Conservation (phyloP, 2,329 filamentous ascomycete genomes). For the Apiospora saccharicola region DNA sequence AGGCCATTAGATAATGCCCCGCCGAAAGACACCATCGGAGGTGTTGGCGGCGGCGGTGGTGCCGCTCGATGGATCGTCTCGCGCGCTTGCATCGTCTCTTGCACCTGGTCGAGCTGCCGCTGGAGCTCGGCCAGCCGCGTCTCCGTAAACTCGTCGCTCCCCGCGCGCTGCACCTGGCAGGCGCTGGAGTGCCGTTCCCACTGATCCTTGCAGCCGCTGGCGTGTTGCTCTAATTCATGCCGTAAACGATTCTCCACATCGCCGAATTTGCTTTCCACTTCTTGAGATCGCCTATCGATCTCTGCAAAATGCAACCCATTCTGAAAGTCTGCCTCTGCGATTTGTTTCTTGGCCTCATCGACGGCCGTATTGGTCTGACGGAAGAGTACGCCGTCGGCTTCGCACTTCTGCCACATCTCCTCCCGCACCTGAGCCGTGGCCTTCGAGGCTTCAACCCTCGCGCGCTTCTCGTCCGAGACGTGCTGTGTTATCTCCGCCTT, state of each 20-base stretch:
- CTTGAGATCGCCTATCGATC: background rate
- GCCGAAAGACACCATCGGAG: background rate
- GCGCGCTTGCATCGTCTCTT: background rate
- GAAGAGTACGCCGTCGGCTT: background rate
- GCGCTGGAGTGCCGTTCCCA: background rate
- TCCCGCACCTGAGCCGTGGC: background rate
- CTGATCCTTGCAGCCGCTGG: background rate
- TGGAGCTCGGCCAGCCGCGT: conserved; percentile 1
- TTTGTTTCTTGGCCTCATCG: background rate
- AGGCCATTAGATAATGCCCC: background rate
- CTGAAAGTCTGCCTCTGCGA: background rate
- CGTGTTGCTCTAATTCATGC: background rate
- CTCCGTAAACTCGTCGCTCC: background rate
- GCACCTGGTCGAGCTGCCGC: background rate
- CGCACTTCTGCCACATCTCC: background rate
- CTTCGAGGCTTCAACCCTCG: background rate
- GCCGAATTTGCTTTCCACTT: background rate
- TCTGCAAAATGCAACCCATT: background rate
- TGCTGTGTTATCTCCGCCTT: background rate
- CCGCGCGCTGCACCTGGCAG: background rate
- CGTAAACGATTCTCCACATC: background rate
- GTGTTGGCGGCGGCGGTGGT: background rate
- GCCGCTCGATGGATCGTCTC: background rate
- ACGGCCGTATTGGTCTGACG: background rate
- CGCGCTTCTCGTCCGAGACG: background rate